These are phyloP conservation scores for Coemansia nantahalensis DNA, from an alignment of 192 early-diverging fungal genomes.

Conservation along the genomic window DNA sequence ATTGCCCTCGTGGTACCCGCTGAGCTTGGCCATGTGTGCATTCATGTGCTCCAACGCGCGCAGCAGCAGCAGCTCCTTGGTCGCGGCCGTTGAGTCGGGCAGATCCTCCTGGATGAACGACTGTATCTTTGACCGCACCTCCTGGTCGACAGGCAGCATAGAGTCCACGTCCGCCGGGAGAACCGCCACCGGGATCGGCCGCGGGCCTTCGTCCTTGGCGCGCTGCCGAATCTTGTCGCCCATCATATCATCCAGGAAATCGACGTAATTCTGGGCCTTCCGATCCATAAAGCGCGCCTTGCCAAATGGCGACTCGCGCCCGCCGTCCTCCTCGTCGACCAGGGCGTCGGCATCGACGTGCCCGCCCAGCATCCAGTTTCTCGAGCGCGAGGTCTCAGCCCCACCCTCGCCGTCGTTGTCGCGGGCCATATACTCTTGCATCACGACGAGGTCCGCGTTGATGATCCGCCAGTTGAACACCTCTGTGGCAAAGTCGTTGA, in stretches of 20 bases:
- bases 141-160: conserved; percentile 26
- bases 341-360: conserved; percentile 12
- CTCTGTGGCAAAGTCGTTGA: conserved; percentile 40
- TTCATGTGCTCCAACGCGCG: conserved; percentile 43
- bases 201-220: conserved; percentile 10
- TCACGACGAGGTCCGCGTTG: conserved; percentile 21
- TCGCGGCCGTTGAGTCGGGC: conserved; percentile 15
- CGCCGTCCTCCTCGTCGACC: conserved; percentile 15
- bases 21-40: conserved; percentile 25
- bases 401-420: background rate
- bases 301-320: conserved; percentile 20
- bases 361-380: conserved; percentile 5
- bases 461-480: conserved; percentile 43
- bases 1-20: conserved; percentile 17
- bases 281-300: conserved; percentile 34
- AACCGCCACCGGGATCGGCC: conserved; percentile 45
- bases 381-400: background rate
- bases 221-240: conserved; percentile 28
- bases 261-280: conserved; percentile 18
- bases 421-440: conserved; percentile 26
- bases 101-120: conserved; percentile 43
- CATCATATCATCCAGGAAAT: conserved; percentile 24
- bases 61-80: conserved; percentile 38
- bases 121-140: conserved; percentile 22
- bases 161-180: conserved; percentile 16